These are phyloP conservation scores for Cystobasidiaceae sp. DNA, from an alignment of 1,284 basidiomycete species.

Conservation along the genomic window DNA sequence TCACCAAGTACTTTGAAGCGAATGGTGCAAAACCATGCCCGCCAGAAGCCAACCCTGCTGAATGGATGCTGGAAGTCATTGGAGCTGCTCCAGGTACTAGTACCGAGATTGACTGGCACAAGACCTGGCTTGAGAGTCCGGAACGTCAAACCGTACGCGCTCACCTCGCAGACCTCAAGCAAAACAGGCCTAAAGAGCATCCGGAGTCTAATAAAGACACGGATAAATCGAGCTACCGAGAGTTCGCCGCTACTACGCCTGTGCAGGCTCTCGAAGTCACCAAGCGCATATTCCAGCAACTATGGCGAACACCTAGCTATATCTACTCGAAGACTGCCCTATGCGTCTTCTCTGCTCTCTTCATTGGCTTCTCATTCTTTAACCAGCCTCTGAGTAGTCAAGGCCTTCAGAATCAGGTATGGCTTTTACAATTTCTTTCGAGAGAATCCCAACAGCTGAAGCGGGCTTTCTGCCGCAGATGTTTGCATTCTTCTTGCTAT, in stretches of 20 bases:
- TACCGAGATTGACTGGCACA: slow-evolving; percentile 69
- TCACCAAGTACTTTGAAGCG: slow-evolving; percentile 53
- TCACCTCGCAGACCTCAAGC: slow-evolving; percentile 50
- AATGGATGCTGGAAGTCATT: slow-evolving; percentile 56
- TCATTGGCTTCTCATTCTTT: slow-evolving; percentile 53
- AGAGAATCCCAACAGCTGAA: too few relatives aligned
- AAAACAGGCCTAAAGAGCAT: slow-evolving; percentile 39
- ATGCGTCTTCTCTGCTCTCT: slow-evolving; percentile 46
- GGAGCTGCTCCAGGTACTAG: slow-evolving; percentile 64
- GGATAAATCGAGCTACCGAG: slow-evolving; percentile 46
- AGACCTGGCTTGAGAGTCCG: slow-evolving; percentile 59
- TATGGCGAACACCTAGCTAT: slow-evolving; percentile 66
- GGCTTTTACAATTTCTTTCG: slow-evolving; percentile 61
- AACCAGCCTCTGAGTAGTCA: slow-evolving; percentile 60
- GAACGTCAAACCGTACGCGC: slow-evolving; percentile 49
- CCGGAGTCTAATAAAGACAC: slow-evolving; percentile 13
- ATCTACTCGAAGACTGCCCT: slow-evolving; percentile 64
- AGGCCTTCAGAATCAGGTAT: slow-evolving; percentile 68
- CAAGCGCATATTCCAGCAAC: slow-evolving; percentile 55
- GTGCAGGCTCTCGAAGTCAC: slow-evolving; percentile 56
- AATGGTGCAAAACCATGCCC: slow-evolving; percentile 53
- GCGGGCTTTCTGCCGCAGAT: slow-evolving; percentile 73
- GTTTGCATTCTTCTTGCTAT: slow-evolving; percentile 52
- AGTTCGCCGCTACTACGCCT: slow-evolving; percentile 55
- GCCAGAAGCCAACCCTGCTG: slow-evolving; percentile 53